These are phyloP conservation scores for Xylaria sp. DNA, from an alignment of 2,329 filamentous ascomycete genomes.

Conservation along the genomic window DNA sequence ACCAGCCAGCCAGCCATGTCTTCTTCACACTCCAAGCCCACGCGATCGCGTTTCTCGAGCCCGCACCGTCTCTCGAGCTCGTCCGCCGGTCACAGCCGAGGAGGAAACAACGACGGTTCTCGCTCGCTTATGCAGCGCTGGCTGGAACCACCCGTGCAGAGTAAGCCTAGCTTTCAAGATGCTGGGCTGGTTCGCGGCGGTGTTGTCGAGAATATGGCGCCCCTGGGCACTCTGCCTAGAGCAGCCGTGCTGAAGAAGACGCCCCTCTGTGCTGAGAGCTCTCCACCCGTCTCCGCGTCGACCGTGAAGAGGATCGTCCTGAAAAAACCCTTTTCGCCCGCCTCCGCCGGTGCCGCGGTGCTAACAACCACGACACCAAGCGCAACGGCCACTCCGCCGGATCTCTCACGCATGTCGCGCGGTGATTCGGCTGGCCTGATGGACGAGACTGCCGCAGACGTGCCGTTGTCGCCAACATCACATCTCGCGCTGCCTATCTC, in stretches of 20 bases:
- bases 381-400: conserved; percentile 43
- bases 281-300: conserved; percentile 31
- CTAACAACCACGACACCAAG: conserved; percentile 44
- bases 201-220: conserved; percentile 85
- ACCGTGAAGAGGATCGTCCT: conserved; percentile 48
- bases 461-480: conserved; percentile 42
- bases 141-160: conserved; percentile 69
- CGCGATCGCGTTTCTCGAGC: conserved; percentile 68
- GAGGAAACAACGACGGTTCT: conserved; percentile 51
- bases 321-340: conserved; percentile 44
- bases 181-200: conserved; percentile 77
- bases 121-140: conserved; percentile 66
- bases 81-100: conserved; percentile 44
- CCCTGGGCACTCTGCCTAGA: conserved; percentile 79
- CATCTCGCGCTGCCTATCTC: conserved; percentile 39
- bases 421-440: conserved; percentile 19
- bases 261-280: conserved; percentile 50
- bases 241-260: conserved; percentile 67
- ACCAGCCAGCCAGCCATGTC: conserved; percentile 36
- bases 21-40: conserved; percentile 45
- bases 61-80: conserved; percentile 56
- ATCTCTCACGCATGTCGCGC: conserved; percentile 42
- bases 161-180: conserved; percentile 80
- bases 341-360: conserved; percentile 11
- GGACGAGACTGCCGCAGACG: conserved; percentile 27